Evolutionary conservation across 2,329 filamentous ascomycete species (phyloP), one percentile per base, ranked within the genome.

Genomic region (Xylariales sp.): DNA sequence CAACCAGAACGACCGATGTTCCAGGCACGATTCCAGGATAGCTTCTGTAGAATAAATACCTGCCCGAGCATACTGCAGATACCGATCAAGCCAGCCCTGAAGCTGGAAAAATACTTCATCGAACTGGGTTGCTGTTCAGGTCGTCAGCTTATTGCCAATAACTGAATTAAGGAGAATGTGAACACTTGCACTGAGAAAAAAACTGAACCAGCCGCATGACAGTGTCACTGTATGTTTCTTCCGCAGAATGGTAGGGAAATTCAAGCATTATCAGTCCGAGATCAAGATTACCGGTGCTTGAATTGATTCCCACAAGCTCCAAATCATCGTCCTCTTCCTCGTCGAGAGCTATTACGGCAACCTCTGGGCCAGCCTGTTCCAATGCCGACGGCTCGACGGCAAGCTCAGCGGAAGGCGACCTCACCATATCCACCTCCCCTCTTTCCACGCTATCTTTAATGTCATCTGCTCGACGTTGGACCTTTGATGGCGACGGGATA

Each of bases 1-100:
- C 21, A 55, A 46, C 78, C 78, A 83, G 45, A 82, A 72, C 4
- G 60, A 50, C 23, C 53, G 61, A 40, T 78, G 60, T 21, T 61
- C 59, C 13, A 54, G 56, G 39, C 66, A 72, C 2, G 68, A 67
- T 18, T 69, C 59, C n/a, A 66, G 52, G 5, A 68, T 60, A 4
- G 51, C 48, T 10, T 59, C 52, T 17, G 21, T 17, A 24, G 27
- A 23, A 13, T 56, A 50, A 4, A 62, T 49, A 14, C 60, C 58
- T 15, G 50, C 48, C 23, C 49, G 53, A 24, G 64, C 62, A 46
- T 64, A 72, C 16, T 43, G 45, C 16, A 80, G 46, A 51, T 70
- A 78, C 13, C 53, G 56, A 6, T 67, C 61, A 17, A 80, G 62
- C 76, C 76, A 83, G 5, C 57, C 55, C 14, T 65, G 58, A 12